Evolutionary conservation across 163 green algal genomes (phyloP), one percentile per base, ranked within the genome.

Genomic region (Prototheca wickerhamii): DNA sequence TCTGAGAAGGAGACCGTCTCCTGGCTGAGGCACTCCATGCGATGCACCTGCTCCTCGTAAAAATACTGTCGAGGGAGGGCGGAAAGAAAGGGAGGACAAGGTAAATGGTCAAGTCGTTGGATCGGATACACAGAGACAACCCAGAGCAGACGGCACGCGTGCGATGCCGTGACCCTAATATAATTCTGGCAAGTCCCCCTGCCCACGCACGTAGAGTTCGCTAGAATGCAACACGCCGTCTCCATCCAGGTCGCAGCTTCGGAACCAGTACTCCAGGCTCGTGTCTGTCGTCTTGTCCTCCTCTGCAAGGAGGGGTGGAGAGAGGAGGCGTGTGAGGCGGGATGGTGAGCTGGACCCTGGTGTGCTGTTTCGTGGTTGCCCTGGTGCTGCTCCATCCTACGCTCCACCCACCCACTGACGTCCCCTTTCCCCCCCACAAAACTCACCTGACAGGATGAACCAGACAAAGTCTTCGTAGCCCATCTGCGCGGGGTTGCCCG

Each of bases 381-480:
- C 40, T 49, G 40, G 12, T 23, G 12, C 20, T 54, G 20, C 46
- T 54, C 46, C 18, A 54, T 23, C 40, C 10, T 49, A 15, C 40
- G 10, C 12, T 23, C 40, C 12, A 49, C 40, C 46, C 1, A 25
- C 40, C 40, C 40, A 46, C 15, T 10, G 40, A 10, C 10, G 40
- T 23, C 15, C 40, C 40, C 10, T 46, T 46, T 10, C 40, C 40
- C 10, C 40, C 40, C 40, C 40, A 46, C 40, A 46, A n/a, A n/a
- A n/a, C 51, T 18, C 51, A 58, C 51, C 51, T 29, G 50, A 65
- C 35, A 99, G 77, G 53, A 99, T 95, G 78, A 99, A 99, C 88
- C 91, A 98, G 52, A 96, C 87, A 84, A 99, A 99, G 83, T 99
- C 93, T 71, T 98, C 86, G 66, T 99, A 99, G 28, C 81, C 76